Percentiles rank a stretch among this genome's conserved stretches.
phyloP scores from a whole-genome alignment of 225 moss, liverwort and hornwort genomes.

The Sphagnum tenellum region DNA sequence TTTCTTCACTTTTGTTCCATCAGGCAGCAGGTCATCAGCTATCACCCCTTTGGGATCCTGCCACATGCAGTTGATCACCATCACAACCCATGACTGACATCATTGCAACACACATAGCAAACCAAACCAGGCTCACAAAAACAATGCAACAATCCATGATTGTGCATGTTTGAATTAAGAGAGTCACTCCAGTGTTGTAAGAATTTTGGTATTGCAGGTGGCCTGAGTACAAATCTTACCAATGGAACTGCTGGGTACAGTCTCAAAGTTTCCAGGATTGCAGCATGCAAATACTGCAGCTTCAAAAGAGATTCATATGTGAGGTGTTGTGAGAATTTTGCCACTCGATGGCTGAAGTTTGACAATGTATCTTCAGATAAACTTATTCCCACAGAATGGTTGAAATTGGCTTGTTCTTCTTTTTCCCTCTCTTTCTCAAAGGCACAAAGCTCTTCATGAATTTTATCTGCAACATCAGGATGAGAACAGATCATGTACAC shows the following conservation, averaged over 20 bases:
- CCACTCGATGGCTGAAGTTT: too few species aligned
- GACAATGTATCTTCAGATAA: too few species aligned
- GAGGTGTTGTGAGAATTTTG: neutral
- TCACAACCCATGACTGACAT: too few species aligned
- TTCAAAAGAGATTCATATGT: slow-evolving; percentile 3
- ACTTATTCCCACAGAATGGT: too few species aligned
- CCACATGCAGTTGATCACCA: too few species aligned
- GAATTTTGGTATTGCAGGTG: too few species aligned
- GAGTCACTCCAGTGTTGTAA: too few species aligned
- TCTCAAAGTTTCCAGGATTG: slow-evolving; percentile 5
- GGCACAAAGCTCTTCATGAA: slow-evolving; percentile 13
- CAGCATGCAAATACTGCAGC: slow-evolving; percentile 5
- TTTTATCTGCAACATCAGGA: slow-evolving; percentile 10
- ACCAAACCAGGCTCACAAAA: neutral
- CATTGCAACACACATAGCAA: too few species aligned
- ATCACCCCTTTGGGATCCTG: slow-evolving; percentile 4
- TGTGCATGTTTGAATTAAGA: neutral
- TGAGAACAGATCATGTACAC: slow-evolving; percentile 13
- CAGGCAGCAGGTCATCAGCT: slow-evolving; percentile 7
- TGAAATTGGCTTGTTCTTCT: too few species aligned
- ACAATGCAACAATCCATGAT: neutral
- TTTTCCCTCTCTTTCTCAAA: neutral
- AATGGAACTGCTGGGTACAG: slow-evolving; percentile 7
- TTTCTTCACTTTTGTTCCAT: slow-evolving; percentile 1
- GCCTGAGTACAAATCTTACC: neutral